Evolutionary conservation across 2,329 filamentous ascomycete genomes (phyloP), one percentile per base, ranked within the genome.

Genomic region (Scolecobasidium constrictum): DNA sequence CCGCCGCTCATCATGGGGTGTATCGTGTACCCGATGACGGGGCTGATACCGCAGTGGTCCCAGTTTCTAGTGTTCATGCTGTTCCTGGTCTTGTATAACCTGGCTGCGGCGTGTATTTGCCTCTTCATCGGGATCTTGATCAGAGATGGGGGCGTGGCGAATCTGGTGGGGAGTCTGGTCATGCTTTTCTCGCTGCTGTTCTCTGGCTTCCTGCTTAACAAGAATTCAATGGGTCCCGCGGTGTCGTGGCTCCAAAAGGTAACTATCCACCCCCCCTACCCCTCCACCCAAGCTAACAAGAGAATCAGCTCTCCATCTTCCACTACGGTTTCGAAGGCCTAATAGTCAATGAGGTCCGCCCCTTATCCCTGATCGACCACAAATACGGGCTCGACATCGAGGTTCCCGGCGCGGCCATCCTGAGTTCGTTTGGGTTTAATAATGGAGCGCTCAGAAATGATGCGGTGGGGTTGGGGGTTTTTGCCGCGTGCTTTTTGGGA

Each of bases 101-200:
- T 98, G 20, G 90, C 92, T 0, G 90, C 92, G 0, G 86, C 92
- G 0, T 83, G 83, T 23, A 92, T 98, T 47, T 96, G 87, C 59
- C 72, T 98, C 5, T 95, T 95, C 59, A 93, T 98, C 52, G 92
- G 92, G 50, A 94, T 98, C 47, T 75, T 95, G 5, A 94, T 93
- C 72, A 86, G 84, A 55, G 92, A 98, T 55, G 77, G 77, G 22
- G 83, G 87, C 28, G 87, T 98, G 2, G 92, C 92, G 40, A 96
- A 93, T 61, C 63, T 98, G 49, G 84, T 98, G 46, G 92, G 90
- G 42, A 93, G 88, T 53, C 66, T 98, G 53, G 86, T 96, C 40
- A 98, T 98, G 92, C 72, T 98, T 6, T 98, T 98, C 71, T 94
- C 85, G 58, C 67, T 98, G 47, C 73, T 98, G 7, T 96, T 98